Conservation (phyloP, 345 rosid genomes). For the Pistacia atlantica region DNA sequence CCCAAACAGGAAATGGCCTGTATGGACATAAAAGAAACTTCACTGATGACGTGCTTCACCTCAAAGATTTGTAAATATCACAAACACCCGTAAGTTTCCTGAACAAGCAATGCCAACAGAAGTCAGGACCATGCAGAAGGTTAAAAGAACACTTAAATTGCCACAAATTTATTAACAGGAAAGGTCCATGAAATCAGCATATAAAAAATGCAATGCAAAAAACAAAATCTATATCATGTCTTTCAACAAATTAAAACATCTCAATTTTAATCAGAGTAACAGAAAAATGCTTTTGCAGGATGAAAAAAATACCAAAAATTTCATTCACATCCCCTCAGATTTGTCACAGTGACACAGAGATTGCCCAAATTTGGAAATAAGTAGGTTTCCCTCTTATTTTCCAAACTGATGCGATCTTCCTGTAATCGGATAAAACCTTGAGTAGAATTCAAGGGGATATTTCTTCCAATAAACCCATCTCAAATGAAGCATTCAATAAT, state of each 20-base stretch:
- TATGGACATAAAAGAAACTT: slow-evolving; percentile 57
- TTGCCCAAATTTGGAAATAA: too few relatives aligned
- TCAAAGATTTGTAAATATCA: slow-evolving; percentile 21
- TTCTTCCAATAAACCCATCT: neutral
- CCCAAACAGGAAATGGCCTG: slow-evolving; percentile 39
- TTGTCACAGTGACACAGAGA: too few relatives aligned
- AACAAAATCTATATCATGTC: neutral
- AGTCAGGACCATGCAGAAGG: neutral
- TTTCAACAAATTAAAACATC: neutral
- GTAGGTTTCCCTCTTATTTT: neutral
- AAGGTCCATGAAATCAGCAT: neutral
- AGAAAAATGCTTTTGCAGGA: too few relatives aligned
- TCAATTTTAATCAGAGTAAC: neutral
- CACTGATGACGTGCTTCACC: slow-evolving; percentile 35
- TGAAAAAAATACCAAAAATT: too few relatives aligned
- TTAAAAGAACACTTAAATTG: neutral
- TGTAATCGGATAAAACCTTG: neutral
- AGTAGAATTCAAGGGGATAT: too few relatives aligned
- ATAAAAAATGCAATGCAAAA: neutral
- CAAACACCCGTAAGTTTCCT: slow-evolving; percentile 18
- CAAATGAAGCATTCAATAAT: neutral
- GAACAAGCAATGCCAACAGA: neutral
- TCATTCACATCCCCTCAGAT: too few relatives aligned
- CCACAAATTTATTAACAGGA: neutral
- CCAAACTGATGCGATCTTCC: neutral